Conservation (phyloP, 805 yeast species). For the Cyberlindnera misumaiensis region DNA sequence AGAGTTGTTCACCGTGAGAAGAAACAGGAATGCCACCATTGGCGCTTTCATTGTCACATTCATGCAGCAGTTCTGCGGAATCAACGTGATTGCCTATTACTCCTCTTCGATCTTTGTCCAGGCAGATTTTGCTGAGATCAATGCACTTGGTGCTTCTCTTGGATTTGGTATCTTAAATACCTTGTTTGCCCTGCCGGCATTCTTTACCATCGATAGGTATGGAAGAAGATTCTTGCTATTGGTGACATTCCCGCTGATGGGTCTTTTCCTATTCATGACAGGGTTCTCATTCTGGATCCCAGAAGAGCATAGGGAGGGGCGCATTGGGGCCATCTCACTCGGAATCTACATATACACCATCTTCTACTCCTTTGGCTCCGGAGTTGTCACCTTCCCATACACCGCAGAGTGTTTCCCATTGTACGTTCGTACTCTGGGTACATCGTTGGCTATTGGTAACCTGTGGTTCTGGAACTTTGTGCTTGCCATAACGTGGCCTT, state of each 20-base stretch:
- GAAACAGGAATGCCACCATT: conserved; percentile 77
- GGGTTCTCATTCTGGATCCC: conserved; percentile 72
- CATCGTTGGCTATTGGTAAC: conserved; percentile 72
- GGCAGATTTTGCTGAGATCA: conserved; percentile 55
- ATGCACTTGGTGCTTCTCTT: conserved; percentile 73
- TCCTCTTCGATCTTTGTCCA: conserved; percentile 69
- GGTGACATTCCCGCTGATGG: conserved; percentile 58
- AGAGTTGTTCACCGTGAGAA: conserved; percentile 62
- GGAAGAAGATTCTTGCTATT: conserved; percentile 64
- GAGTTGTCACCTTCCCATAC: conserved; percentile 86
- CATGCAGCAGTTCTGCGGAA: conserved; percentile 89
- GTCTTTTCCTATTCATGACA: conserved; percentile 49
- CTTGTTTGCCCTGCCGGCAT: conserved; percentile 76
- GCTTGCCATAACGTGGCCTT: conserved; percentile 74
- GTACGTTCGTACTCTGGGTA: conserved; percentile 72
- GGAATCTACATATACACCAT: conserved; percentile 71
- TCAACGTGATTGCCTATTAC: conserved; percentile 82
- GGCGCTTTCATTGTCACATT: conserved; percentile 82
- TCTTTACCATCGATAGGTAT: conserved; percentile 68
- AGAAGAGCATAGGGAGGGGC: conserved; percentile 36
- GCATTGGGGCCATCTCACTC: conserved; percentile 59
- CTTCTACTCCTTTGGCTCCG: conserved; percentile 79
- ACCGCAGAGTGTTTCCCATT: conserved; percentile 81
- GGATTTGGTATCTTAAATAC: conserved; percentile 83
- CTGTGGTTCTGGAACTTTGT: conserved; percentile 70